A percentile compares a stretch with the other conserved stretches of the same genome.
phyloP scores from a whole-genome alignment of 768 basidiomycete genomes.

The Russula olivacea region DNA sequence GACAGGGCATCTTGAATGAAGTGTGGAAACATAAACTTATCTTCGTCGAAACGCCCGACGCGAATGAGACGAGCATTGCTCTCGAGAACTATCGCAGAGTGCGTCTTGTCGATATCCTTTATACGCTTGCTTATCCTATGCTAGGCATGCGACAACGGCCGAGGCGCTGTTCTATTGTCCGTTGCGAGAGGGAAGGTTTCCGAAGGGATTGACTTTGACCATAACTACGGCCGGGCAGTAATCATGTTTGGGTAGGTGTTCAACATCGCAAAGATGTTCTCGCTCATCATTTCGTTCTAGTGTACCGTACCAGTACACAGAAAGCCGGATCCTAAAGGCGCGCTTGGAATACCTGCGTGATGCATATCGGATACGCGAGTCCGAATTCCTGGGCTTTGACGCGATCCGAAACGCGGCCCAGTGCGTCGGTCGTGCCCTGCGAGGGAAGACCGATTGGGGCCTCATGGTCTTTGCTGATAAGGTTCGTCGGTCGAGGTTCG shows the following conservation, averaged over 20 bases:
- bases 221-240: conserved; percentile 97
- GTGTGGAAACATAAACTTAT: conserved; percentile 99
- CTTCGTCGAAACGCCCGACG: conserved; percentile 98
- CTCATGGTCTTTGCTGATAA: conserved; percentile 99
- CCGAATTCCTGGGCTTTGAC: conserved; percentile 97
- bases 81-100: conserved; percentile 95
- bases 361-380: conserved; percentile 95
- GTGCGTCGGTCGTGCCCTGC: conserved; percentile 94
- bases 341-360: conserved; percentile 97
- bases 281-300: conserved; percentile 35
- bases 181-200: conserved; percentile 99
- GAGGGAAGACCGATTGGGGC: conserved; percentile 99
- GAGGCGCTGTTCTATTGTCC: conserved; percentile 92
- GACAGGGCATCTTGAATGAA: conserved; percentile 93
- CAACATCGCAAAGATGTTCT: neutral
- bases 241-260: conserved; percentile 93
- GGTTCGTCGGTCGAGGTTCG: conserved; percentile 41
- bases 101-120: conserved; percentile 19
- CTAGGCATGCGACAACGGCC: conserved; percentile 96
- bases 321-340: conserved; percentile 94
- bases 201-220: conserved; percentile 99
- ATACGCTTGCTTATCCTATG: neutral
- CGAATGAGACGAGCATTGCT: conserved; percentile 97
- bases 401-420: conserved; percentile 99
- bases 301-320: conserved; percentile 96